Evolutionary conservation across 129 eudicot genomes (phyloP).

Genomic region (Lactuca saligna): DNA sequence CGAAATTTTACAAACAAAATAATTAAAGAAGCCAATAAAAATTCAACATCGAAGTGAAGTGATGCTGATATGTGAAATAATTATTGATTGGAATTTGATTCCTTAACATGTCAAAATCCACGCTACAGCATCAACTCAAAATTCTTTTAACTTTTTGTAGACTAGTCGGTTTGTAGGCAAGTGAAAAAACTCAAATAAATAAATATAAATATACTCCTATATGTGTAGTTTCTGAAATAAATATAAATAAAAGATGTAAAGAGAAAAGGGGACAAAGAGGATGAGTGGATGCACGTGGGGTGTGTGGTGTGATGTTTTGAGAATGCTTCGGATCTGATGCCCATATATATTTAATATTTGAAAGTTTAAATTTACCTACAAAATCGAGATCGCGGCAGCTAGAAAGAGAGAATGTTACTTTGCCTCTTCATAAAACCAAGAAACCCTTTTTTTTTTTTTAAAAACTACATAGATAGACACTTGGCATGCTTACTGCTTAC

Average conservation of each 20-base stretch:
- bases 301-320: constrained; percentile 36
- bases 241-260: background rate
- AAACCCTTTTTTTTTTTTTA: background rate
- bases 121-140: background rate
- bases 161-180: background rate
- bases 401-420: constrained; percentile 33
- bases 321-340: constrained; percentile 41
- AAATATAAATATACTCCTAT: too few relatives aligned
- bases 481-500: background rate
- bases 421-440: constrained; percentile 19
- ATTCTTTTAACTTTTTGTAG: background rate
- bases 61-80: background rate
- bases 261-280: constrained; percentile 15
- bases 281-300: constrained; percentile 34
- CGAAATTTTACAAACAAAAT: too few relatives aligned
- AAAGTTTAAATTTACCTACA: background rate
- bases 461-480: background rate
- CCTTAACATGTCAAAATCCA: background rate
- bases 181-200: background rate
- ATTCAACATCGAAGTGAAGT: background rate
- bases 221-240: too few relatives aligned
- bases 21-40: background rate
- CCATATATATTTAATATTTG: constrained; percentile 1
- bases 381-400: constrained; percentile 28
- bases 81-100: background rate